phyloP scores from a whole-genome alignment of 306 rosid genomes.

The Mimosa pudica region DNA sequence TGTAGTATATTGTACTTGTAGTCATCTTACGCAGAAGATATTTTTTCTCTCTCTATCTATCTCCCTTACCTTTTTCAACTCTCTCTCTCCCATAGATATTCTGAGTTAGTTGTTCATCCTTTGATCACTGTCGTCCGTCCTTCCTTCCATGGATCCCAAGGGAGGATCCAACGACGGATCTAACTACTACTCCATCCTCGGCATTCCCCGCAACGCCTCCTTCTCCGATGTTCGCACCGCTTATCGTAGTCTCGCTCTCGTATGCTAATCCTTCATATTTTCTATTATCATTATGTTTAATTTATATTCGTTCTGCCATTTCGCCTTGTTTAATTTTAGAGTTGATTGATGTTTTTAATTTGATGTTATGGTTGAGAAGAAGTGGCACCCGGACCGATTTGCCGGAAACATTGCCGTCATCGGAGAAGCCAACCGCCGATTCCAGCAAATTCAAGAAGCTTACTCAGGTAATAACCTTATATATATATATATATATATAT shows the following conservation, averaged over 20 bases:
- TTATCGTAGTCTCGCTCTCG: conserved; percentile 76
- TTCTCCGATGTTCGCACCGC: conserved; percentile 86
- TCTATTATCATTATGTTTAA: no score
- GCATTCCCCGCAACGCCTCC: conserved; percentile 84
- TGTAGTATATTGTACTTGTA: no score
- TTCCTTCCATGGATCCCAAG: conserved; percentile 65
- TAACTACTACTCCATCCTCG: conserved; percentile 82
- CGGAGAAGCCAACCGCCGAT: conserved; percentile 82
- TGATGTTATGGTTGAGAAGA: conserved; percentile 41
- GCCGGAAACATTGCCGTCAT: conserved; percentile 55
- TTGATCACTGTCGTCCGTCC: not conserved
- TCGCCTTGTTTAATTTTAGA: not conserved
- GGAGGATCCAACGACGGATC: conserved; percentile 84
- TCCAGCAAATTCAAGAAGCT: conserved; percentile 95
- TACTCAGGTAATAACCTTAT: conserved; percentile 59
- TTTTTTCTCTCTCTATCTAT: no score
- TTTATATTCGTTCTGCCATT: not conserved
- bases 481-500: no score
- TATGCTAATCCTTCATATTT: conserved; percentile 46
- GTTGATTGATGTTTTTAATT: not conserved
- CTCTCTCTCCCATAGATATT: no score
- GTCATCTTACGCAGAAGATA: no score
- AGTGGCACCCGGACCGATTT: conserved; percentile 94
- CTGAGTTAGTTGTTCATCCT: no score
- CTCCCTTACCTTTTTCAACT: no score